phyloP scores from a whole-genome alignment of 2,329 filamentous ascomycete genomes.

The Tolypocladium inflatum region DNA sequence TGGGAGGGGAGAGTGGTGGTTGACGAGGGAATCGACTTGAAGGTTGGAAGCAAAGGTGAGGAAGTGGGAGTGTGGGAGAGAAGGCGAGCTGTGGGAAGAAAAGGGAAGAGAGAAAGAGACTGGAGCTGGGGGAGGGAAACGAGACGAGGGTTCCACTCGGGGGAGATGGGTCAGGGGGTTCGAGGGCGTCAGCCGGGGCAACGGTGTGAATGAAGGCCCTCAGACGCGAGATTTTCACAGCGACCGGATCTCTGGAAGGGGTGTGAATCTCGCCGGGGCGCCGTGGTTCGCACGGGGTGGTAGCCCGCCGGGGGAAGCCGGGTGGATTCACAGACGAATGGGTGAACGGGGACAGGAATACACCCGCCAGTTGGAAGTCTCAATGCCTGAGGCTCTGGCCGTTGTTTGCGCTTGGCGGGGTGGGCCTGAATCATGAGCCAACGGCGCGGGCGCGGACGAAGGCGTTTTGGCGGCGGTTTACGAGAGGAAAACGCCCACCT shows the following conservation, averaged over 20 bases:
- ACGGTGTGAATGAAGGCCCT: conserved; percentile 16
- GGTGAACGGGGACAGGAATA: conserved; percentile 8
- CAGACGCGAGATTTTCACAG: conserved; percentile 18
- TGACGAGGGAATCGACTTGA: conserved; percentile 19
- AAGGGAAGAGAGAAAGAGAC: conserved; percentile 30
- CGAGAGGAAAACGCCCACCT: background rate
- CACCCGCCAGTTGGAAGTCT: conserved; percentile 6
- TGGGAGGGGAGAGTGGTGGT: conserved; percentile 16
- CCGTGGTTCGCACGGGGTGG: conserved; percentile 12
- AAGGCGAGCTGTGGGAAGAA: conserved; percentile 25
- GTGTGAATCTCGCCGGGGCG: conserved; percentile 17
- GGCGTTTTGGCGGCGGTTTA: background rate
- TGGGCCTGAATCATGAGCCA: conserved; percentile 6
- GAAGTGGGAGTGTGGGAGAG: conserved; percentile 16
- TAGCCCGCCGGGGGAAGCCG: conserved; percentile 24
- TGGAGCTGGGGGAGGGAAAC: conserved; percentile 23
- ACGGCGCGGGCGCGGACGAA: background rate
- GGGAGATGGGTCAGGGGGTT: conserved; percentile 19
- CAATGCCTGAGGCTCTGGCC: conserved; percentile 20
- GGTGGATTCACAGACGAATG: conserved; percentile 20
- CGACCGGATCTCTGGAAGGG: conserved; percentile 7
- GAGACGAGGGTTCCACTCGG: conserved; percentile 23
- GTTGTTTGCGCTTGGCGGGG: conserved; percentile 4
- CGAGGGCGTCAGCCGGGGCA: conserved; percentile 25
- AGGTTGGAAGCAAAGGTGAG: conserved; percentile 23